Evolutionary conservation across 805 yeast species (phyloP).

Genomic region (Nakazawaea pomicola): DNA sequence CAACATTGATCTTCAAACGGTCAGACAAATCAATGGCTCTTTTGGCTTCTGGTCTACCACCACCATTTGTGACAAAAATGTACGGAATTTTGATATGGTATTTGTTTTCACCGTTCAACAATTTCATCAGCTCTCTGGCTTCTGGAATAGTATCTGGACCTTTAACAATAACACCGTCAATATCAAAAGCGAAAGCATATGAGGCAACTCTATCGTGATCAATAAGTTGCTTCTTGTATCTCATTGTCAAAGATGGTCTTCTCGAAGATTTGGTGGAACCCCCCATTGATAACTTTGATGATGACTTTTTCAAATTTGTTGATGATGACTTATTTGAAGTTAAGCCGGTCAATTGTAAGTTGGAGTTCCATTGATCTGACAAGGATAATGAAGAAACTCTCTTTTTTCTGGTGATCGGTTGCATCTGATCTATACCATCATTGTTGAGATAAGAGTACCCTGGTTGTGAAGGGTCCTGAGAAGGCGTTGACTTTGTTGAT

Average conservation of each 20-base stretch:
- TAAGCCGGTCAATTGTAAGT: conserved; percentile 28
- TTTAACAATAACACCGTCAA: conserved; percentile 83
- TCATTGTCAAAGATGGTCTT: conserved; percentile 38
- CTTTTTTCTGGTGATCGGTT: conserved; percentile 57
- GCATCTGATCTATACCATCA: conserved; percentile 66
- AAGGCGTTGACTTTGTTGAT: background rate
- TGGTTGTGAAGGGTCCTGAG: conserved; percentile 1
- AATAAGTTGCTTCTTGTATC: conserved; percentile 46
- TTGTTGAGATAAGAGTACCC: conserved; percentile 54
- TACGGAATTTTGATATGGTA: conserved; percentile 78
- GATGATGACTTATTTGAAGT: conserved; percentile 10
- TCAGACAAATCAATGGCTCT: conserved; percentile 68
- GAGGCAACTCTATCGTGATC: conserved; percentile 74
- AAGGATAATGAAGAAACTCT: conserved; percentile 63
- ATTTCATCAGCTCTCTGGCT: conserved; percentile 65
- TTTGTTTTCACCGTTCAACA: conserved; percentile 73
- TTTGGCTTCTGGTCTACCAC: conserved; percentile 76
- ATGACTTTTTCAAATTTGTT: conserved; percentile 16
- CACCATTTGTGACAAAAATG: conserved; percentile 87
- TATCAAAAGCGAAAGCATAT: conserved; percentile 88
- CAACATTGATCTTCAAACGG: conserved; percentile 54
- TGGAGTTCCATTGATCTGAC: conserved; percentile 57
- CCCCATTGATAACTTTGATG: conserved; percentile 23
- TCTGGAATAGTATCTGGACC: conserved; percentile 84
- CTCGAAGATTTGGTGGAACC: conserved; percentile 34